phyloP scores from a whole-genome alignment of 2,329 filamentous ascomycete species.

The Blumeriella jaapii region DNA sequence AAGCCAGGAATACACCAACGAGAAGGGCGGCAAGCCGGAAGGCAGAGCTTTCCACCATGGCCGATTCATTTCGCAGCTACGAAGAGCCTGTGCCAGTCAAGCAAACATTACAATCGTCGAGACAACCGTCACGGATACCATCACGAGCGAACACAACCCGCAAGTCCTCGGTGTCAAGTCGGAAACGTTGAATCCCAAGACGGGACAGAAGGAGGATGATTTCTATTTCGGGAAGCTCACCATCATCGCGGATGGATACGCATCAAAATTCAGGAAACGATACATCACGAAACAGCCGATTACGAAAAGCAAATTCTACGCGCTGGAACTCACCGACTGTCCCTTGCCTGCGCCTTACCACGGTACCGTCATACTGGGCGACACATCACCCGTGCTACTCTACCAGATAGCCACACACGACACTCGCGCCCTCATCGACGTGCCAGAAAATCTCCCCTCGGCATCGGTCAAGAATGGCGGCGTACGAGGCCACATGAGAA shows the following conservation, averaged over 20 bases:
- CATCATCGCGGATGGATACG: conserved; percentile 84
- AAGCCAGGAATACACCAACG: conserved; percentile 22
- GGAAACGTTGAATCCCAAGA: conserved; percentile 47
- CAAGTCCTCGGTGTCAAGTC: conserved; percentile 78
- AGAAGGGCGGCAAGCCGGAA: conserved; percentile 40
- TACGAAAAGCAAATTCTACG: conserved; percentile 82
- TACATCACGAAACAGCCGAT: conserved; percentile 56
- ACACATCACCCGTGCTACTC: conserved; percentile 68
- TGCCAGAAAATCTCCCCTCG: conserved; percentile 65
- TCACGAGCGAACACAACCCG: conserved; percentile 55
- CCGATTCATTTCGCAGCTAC: conserved; percentile 74
- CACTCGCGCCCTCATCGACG: conserved; percentile 80
- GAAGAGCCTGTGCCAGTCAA: conserved; percentile 60
- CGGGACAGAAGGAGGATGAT: conserved; percentile 49
- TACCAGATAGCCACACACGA: conserved; percentile 97
- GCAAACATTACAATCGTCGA: conserved; percentile 85
- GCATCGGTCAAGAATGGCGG: conserved; percentile 67
- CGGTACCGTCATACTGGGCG: conserved; percentile 79
- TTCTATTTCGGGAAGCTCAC: conserved; percentile 84
- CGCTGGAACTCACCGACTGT: conserved; percentile 82
- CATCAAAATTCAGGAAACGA: conserved; percentile 79
- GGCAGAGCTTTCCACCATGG: conserved; percentile 90
- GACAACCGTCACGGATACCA: conserved; percentile 67
- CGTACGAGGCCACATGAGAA: conserved; percentile 71
- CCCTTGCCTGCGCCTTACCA: conserved; percentile 62